These are phyloP conservation scores for Xylaria sp. DNA, from an alignment of 2,329 filamentous ascomycete genomes.

Conservation along the genomic window DNA sequence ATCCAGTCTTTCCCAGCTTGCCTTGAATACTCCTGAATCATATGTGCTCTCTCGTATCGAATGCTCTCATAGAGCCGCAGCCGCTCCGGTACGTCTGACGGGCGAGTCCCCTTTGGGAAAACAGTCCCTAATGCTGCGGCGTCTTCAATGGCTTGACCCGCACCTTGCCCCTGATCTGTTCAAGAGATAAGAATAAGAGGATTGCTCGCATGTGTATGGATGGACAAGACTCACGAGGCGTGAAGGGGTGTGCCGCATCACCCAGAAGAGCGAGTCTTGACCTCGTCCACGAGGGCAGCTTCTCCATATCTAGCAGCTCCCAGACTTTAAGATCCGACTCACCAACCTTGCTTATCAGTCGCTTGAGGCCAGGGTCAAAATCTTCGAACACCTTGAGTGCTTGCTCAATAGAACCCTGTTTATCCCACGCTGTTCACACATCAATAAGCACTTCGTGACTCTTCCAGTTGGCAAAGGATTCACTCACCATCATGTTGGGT, in stretches of 20 bases:
- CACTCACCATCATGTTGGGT: constrained; percentile 47
- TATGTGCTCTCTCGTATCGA: constrained; percentile 65
- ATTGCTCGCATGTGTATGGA: not conserved
- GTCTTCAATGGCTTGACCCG: constrained; percentile 73
- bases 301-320: constrained; percentile 70
- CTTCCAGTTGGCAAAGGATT: not conserved
- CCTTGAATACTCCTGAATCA: constrained; percentile 67
- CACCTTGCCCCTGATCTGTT: constrained; percentile 50
- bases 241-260: constrained; percentile 75
- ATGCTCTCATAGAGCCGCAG: constrained; percentile 68
- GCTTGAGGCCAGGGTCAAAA: constrained; percentile 55
- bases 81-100: constrained; percentile 62
- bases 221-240: constrained; percentile 60
- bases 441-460: not conserved
- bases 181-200: not conserved
- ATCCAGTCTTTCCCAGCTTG: constrained; percentile 60
- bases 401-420: constrained; percentile 50
- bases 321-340: constrained; percentile 62
- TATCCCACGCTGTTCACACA: constrained; percentile 52
- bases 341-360: constrained; percentile 57
- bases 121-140: constrained; percentile 67
- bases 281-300: constrained; percentile 64
- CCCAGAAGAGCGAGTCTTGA: constrained; percentile 67
- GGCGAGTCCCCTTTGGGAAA: constrained; percentile 57
- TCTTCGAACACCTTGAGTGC: constrained; percentile 54